Conservation (phyloP, 1,284 basidiomycete genomes). For the Puccinia triticina region DNA sequence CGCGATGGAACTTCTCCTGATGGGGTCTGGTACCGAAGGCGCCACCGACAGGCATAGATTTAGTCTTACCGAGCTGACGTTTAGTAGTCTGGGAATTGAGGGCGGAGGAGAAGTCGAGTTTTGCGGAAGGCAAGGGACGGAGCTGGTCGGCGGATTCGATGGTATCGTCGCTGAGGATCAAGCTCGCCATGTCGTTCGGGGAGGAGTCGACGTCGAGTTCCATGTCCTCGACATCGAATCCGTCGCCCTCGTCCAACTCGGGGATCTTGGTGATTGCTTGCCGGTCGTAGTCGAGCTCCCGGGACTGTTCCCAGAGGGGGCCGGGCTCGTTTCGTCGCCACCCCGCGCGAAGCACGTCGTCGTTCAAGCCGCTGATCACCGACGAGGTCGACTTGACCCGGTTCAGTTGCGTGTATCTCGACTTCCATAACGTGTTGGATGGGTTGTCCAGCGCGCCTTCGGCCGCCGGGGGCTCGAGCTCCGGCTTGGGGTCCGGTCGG, state of each 20-base stretch:
- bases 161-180: conserved; percentile 27
- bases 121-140: background rate
- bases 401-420: conserved; percentile 38
- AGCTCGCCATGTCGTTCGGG: conserved; percentile 6
- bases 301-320: conserved; percentile 44
- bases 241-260: conserved; percentile 45
- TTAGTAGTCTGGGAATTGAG: background rate
- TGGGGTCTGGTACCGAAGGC: conserved; percentile 44
- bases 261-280: conserved; percentile 24
- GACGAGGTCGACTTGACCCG: conserved; percentile 46
- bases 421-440: conserved; percentile 48
- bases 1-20: conserved; percentile 45
- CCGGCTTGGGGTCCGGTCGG: conserved; percentile 28
- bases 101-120: background rate
- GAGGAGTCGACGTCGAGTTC: conserved; percentile 36
- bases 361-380: conserved; percentile 46
- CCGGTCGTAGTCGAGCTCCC: conserved; percentile 36
- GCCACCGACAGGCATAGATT: conserved; percentile 51
- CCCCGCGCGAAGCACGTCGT: conserved; percentile 46
- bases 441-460: conserved; percentile 37
- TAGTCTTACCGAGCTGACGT: conserved; percentile 37
- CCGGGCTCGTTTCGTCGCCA: conserved; percentile 48
- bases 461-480: conserved; percentile 9
- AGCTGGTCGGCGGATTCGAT: conserved; percentile 21
- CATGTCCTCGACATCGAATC: conserved; percentile 47